Evolutionary conservation across 345 rosid genomes (phyloP), one percentile per base, ranked within the genome.

Genomic region (Leavenworthia alabamica): DNA sequence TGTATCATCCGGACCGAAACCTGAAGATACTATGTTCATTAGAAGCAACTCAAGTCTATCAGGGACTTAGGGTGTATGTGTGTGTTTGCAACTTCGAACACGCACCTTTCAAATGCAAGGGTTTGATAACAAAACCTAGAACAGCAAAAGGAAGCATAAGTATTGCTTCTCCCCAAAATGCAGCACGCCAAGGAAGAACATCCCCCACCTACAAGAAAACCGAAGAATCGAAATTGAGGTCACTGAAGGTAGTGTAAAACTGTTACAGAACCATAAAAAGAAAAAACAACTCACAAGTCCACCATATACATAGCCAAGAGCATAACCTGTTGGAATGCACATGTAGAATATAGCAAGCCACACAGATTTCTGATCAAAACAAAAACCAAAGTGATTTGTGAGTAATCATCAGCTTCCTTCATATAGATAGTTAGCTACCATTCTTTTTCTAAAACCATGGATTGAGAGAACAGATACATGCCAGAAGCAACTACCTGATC

Each of bases 331-430:
- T 2, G 98, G 96, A 73, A 89, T 89, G 58, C 95, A 92, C 98
- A 92, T 92, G 79, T 86, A 92, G 81, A 92, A 92, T 73, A 85
- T 75, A 39, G 81, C 83, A 60, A 92, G 87, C 98, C 98, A 92
- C n/a, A 72, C 83, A 15, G 93, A 78, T 89, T 86, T 89, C 98
- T 92, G 84, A 46, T 32, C 46, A 19, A 77, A 68, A 77, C 48
- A 64, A 48, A 35, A 52, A 19, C 15, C 36, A 37, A 62, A n/a
- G n/a, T n/a, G n/a, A n/a, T n/a, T n/a, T n/a, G 45, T 56, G 7
- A 70, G 16, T 58, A 9, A n/a, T n/a, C n/a, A 62, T 27, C 17
- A 62, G 50, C 5, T 2, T 45, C 23, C 20, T 58, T 58, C 27
- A 7, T 22, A 13, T 36, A 62, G 7, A 48, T 2, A 39, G 15